Evolutionary conservation across 2,329 filamentous ascomycete species (phyloP).

Genomic region (Trichoderma pleuroti): DNA sequence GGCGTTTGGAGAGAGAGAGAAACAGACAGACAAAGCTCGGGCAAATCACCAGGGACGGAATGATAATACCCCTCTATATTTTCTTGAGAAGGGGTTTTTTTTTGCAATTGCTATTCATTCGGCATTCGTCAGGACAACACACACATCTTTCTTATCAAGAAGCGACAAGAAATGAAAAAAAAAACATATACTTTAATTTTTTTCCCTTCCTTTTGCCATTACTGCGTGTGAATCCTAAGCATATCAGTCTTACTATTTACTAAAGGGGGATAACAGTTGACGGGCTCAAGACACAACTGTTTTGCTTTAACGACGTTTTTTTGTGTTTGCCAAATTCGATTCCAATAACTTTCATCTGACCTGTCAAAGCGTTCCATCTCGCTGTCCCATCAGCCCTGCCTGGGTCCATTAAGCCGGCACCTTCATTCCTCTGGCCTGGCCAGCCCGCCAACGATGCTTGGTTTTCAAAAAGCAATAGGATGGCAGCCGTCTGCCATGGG

Average conservation of each 20-base stretch:
- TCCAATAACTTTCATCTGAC: constrained; percentile 3
- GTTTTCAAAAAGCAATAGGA: neutral
- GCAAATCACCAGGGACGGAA: constrained; percentile 1
- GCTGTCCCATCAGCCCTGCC: neutral
- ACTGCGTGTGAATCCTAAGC: neutral
- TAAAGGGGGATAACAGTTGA: neutral
- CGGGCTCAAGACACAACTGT: neutral
- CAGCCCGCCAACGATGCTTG: constrained; percentile 1
- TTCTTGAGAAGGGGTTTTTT: neutral
- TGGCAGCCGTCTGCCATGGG: neutral
- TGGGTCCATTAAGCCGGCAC: neutral
- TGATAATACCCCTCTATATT: constrained; percentile 14
- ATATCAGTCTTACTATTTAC: constrained; percentile 2
- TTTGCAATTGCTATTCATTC: neutral
- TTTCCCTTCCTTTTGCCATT: neutral
- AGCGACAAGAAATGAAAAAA: neutral
- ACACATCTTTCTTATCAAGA: neutral
- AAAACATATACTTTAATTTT: neutral
- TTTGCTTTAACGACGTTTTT: constrained; percentile 1
- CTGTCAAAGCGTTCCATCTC: neutral
- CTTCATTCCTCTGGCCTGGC: neutral
- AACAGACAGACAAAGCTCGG: constrained; percentile 1
- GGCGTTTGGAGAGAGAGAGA: neutral
- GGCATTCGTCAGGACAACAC: neutral
- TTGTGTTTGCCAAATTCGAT: constrained; percentile 14